Percentiles rank a stretch among this genome's conserved stretches.
Conservation (phyloP, 2,329 filamentous ascomycete species). For the Geosmithia flava region DNA sequence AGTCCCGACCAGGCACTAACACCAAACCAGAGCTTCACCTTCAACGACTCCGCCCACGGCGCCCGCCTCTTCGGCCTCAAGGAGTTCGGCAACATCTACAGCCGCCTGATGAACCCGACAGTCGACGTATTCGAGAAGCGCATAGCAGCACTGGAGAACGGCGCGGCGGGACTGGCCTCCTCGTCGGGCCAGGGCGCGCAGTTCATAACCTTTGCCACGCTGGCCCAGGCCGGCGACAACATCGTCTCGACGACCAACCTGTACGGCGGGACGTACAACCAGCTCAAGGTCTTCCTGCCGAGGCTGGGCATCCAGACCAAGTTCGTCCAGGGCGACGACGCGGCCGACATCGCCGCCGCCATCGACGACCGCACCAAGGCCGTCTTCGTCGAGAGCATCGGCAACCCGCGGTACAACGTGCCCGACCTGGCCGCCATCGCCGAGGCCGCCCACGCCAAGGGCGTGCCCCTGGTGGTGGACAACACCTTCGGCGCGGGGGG, state of each 20-base stretch:
- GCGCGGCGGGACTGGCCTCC: constrained; percentile 73
- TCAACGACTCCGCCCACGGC: constrained; percentile 93
- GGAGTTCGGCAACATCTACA: constrained; percentile 97
- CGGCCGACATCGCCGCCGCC: constrained; percentile 64
- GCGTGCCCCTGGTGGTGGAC: constrained; percentile 62
- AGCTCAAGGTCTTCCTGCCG: constrained; percentile 83
- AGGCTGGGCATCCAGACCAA: constrained; percentile 81
- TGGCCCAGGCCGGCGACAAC: constrained; percentile 85
- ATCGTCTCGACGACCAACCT: constrained; percentile 84
- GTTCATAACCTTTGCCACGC: constrained; percentile 75
- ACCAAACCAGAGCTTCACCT: constrained; percentile 81
- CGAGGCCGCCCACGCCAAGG: constrained; percentile 59
- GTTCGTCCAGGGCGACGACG: constrained; percentile 71
- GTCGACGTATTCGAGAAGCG: constrained; percentile 95
- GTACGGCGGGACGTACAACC: constrained; percentile 94
- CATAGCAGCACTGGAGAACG: constrained; percentile 89
- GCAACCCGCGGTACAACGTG: constrained; percentile 87
- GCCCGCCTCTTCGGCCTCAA: constrained; percentile 93
- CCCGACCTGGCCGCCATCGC: constrained; percentile 83
- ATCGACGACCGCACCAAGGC: constrained; percentile 94
- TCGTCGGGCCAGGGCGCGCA: constrained; percentile 84
- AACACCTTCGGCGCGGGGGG: constrained; percentile 94
- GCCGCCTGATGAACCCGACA: constrained; percentile 91
- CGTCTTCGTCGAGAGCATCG: constrained; percentile 83
- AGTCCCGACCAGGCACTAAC: no score